Conservation (phyloP, 495 filamentous ascomycete species). For the Xylaria curta region DNA sequence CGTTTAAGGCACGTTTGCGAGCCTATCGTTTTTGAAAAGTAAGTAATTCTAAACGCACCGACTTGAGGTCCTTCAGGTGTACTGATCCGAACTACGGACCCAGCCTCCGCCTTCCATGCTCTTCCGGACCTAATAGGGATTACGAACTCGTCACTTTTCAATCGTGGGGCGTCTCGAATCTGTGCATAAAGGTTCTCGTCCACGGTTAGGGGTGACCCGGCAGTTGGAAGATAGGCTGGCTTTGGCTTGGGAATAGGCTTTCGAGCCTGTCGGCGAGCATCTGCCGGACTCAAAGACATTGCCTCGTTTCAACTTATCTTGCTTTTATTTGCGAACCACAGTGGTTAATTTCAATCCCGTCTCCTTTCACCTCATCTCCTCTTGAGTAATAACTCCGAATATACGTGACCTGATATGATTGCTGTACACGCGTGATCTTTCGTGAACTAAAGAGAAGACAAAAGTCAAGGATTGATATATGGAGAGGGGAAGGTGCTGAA, state of each 20-base stretch:
- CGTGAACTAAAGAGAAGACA: not conserved
- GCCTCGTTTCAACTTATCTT: not conserved
- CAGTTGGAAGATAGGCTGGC: constrained; percentile 57
- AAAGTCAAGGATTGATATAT: not conserved
- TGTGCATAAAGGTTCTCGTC: constrained; percentile 50
- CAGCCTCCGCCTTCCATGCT: constrained; percentile 68
- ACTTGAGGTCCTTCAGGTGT: constrained; percentile 79
- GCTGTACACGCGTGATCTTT: not conserved
- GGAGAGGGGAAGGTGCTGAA: not conserved
- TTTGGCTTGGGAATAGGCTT: constrained; percentile 47
- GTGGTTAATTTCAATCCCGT: not conserved
- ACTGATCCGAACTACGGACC: constrained; percentile 70
- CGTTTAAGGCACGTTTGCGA: not conserved
- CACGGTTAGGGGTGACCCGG: constrained; percentile 50
- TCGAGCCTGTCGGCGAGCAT: constrained; percentile 37
- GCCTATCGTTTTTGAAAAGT: not conserved
- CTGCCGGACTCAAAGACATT: constrained; percentile 35
- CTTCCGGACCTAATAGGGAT: constrained; percentile 64
- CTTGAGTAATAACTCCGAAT: not conserved
- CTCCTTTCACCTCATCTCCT: not conserved
- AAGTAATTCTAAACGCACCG: constrained; percentile 35
- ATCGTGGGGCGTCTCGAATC: constrained; percentile 44
- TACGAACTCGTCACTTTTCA: constrained; percentile 48
- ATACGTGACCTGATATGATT: not conserved
- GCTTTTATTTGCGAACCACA: too few species aligned